Base-by-base conservation (phyloP, 176 grass and related monocot genomes). In the Raddia distichophylla region DNA sequence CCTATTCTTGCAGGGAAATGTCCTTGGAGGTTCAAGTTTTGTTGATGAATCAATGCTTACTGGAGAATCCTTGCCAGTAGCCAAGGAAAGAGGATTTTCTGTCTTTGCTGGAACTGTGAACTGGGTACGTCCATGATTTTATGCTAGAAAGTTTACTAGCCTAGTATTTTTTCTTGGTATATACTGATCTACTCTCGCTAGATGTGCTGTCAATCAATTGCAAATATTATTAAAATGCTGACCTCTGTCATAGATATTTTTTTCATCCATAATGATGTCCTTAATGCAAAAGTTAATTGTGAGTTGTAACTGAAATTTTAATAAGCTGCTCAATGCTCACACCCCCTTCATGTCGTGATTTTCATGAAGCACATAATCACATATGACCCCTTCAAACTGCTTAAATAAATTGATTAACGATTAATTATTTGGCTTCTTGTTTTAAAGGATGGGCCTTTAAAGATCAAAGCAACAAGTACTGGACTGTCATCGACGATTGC, bases 21-120 rank as follows among this genome's bases (percentile, higher is more conserved):
- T 98, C 48, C 73, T 85, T 20, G 91, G 61, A 71, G 95, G 95
- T 5, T 93, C 88, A 75, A 94, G 95, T 89, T 92, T 89, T 89
- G 95, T 98, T 47, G 92, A 98, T 33, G 95, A 98, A 86, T 94
- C 95, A 66, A 98, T 98, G 95, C 95, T 98, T 83, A 98, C 90
- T 48, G 95, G 95, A 78, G 95, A 98, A 86, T 98, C 95, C 52
- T 87, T 98, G 79, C 95, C 95, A 42, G 86, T 98, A 67, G 83
- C 91, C 57, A 98, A 98, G 88, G 95, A 93, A 87, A 89, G 45
- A 67, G 95, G 95, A 43, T 80, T 89, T 58, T 62, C 80, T 84
- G 95, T 98, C 81, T 98, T 91, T 89, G 73, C 95, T 76, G 95
- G 95, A 90, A 98, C 95, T 83, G 90, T 94, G 75, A 98, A 98